A percentile compares a stretch with the other conserved stretches of the same genome.
These are phyloP conservation scores for Globisporangium okanoganense DNA, from an alignment of 352 stramenopile genomes.

Conservation along the genomic window DNA sequence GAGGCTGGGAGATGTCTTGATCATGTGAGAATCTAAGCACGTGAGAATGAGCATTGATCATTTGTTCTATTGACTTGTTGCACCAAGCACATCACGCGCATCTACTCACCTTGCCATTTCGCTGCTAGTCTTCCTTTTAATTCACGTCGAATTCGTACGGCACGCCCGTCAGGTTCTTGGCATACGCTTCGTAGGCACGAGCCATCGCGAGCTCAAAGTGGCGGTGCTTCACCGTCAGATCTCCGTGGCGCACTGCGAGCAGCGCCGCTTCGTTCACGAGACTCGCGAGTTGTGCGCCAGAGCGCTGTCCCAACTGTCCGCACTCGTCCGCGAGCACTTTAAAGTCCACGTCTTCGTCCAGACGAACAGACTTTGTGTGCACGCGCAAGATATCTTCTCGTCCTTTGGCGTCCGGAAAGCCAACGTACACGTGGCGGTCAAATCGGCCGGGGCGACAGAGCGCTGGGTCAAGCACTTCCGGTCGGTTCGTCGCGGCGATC, in stretches of 20 bases:
- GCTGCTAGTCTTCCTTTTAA: constrained; percentile 10
- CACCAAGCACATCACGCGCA: no score
- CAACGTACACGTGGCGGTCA: constrained; percentile 95
- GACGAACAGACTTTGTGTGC: constrained; percentile 53
- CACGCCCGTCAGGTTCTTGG: constrained; percentile 49
- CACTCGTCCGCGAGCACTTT: constrained; percentile 49
- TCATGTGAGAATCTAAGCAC: neutral
- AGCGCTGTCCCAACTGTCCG: constrained; percentile 53
- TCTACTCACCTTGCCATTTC: neutral
- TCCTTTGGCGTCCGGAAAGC: constrained; percentile 90
- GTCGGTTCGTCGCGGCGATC: constrained; percentile 95
- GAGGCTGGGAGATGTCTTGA: no score
- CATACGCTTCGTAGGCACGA: constrained; percentile 56
- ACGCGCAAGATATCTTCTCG: constrained; percentile 80
- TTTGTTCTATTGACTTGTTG: neutral
- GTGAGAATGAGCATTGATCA: neutral
- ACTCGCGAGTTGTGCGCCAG: constrained; percentile 70
- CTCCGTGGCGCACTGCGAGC: constrained; percentile 64
- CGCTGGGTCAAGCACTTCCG: constrained; percentile 94
- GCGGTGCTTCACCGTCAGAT: constrained; percentile 50
- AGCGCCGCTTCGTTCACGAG: constrained; percentile 84
- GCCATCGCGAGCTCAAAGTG: constrained; percentile 80
- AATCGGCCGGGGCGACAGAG: constrained; percentile 96
- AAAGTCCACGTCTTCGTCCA: constrained; percentile 55
- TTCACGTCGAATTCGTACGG: constrained; percentile 54